Evolutionary conservation across 331 rosid species (phyloP), one percentile per base, ranked within the genome.

Genomic region (Arachis monticola): DNA sequence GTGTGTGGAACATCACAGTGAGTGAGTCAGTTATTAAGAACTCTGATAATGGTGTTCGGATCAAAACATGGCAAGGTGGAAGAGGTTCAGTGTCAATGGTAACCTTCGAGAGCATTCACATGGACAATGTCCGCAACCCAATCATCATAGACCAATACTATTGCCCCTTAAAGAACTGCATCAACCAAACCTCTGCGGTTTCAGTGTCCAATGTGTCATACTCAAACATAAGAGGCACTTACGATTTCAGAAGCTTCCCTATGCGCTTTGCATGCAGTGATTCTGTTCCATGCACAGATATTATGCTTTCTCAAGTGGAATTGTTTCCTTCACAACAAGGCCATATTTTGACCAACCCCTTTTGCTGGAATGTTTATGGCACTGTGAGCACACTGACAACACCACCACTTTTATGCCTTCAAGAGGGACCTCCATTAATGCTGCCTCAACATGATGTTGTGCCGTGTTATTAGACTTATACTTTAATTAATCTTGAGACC

Each of bases 51-150:
- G 92, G 92, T 12, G 86, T 90, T 71, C 73, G 91, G 81, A 84
- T 90, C 78, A 86, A 90, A 72, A 86, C 91, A 75, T 86, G 91
- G 93, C 93, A 90, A 60, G 91, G 90, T 7, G 91, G 93, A 12
- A 74, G 65, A 69, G 91, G 93, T 22, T 60, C 87, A 9, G 91
- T 90, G 62, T 81, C 87, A 27, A 73, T 75, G 61, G 76, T 86
- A 53, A 77, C 77, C 7, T 86, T 84, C 77, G 42, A 74, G 12
- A 84, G 67, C 67, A 86, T 90, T 47, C 50, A 48, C 60, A 83
- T 85, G 87, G 88, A 89, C 75, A 79, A 17, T 0, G 92, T 87
- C 14, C 66, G 84, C 2, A 87, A 84, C 50, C 87, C 89, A 2
- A 82, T 87, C 52, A 76, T 89, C 68, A 80, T 87, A 63, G 84